Conservation (phyloP, 495 filamentous ascomycete genomes). For the Cercophora scortea region DNA sequence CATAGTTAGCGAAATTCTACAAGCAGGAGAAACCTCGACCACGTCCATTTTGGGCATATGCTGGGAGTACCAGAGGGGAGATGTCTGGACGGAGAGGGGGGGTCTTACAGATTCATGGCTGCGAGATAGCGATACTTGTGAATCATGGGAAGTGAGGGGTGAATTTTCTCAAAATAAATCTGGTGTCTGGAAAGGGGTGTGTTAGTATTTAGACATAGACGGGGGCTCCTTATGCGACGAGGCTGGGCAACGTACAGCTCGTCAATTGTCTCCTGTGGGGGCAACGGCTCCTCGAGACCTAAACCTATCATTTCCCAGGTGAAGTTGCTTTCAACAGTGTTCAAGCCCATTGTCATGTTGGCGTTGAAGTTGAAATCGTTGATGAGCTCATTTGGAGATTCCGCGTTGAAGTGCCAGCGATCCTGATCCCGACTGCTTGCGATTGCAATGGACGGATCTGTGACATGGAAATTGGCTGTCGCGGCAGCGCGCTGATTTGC, state of each 20-base stretch:
- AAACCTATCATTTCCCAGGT: slow-evolving; percentile 91
- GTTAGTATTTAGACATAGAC: slow-evolving; percentile 8
- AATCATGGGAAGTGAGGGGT: slow-evolving; percentile 77
- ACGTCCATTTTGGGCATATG: background rate
- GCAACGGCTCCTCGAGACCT: slow-evolving; percentile 86
- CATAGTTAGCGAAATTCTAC: background rate
- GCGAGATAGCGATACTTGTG: slow-evolving; percentile 81
- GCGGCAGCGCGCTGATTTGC: slow-evolving; percentile 24
- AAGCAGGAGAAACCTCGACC: background rate
- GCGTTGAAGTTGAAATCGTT: slow-evolving; percentile 45
- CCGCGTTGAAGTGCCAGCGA: slow-evolving; percentile 43
- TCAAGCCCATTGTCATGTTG: slow-evolving; percentile 37
- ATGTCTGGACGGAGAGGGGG: background rate
- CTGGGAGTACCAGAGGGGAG: background rate
- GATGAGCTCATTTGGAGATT: slow-evolving; percentile 39
- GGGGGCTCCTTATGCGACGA: background rate
- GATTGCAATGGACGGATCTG: slow-evolving; percentile 37
- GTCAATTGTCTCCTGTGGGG: slow-evolving; percentile 78
- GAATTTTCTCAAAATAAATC: slow-evolving; percentile 85
- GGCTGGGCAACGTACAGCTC: slow-evolving; percentile 58
- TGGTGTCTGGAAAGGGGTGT: slow-evolving; percentile 48
- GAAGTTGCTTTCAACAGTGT: slow-evolving; percentile 43
- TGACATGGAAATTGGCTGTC: slow-evolving; percentile 36
- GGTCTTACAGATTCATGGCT: slow-evolving; percentile 63
- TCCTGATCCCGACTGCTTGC: slow-evolving; percentile 38